A percentile compares a stretch with the other conserved stretches of the same genome.
Conservation (phyloP, 257 asterid genomes). For the Plectranthus barbatus region DNA sequence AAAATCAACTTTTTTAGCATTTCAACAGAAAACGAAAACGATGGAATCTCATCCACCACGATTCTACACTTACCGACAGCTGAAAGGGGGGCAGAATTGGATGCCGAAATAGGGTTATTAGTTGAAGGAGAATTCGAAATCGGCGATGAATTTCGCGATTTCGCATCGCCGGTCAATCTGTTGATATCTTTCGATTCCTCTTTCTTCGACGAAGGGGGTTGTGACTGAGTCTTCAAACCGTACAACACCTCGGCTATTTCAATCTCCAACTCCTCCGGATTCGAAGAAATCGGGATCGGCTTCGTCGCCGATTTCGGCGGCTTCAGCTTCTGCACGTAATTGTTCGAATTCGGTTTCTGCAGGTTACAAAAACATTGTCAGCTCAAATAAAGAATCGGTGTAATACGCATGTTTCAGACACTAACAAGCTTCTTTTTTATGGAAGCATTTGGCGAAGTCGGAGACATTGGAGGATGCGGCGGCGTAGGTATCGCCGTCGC, state of each 20-base stretch:
- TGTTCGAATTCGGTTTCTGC: slow-evolving; percentile 48
- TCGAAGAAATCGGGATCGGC: slow-evolving; percentile 53
- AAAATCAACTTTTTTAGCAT: neutral
- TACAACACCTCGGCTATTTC: slow-evolving; percentile 90
- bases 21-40: no score
- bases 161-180: slow-evolving; percentile 45
- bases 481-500: slow-evolving; percentile 37
- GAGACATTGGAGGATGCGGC: slow-evolving; percentile 57
- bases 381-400: neutral
- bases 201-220: slow-evolving; percentile 58
- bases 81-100: slow-evolving; percentile 43
- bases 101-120: slow-evolving; percentile 26
- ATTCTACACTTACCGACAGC: slow-evolving; percentile 56
- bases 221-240: slow-evolving; percentile 79
- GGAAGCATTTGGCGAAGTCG: slow-evolving; percentile 71
- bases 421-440: slow-evolving; percentile 71
- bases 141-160: slow-evolving; percentile 60
- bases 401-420: neutral
- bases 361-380: slow-evolving; percentile 7
- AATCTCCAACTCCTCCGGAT: slow-evolving; percentile 86
- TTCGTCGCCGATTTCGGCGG: slow-evolving; percentile 59
- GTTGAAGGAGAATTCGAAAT: slow-evolving; percentile 43
- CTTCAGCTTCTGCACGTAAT: slow-evolving; percentile 46
- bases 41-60: neutral
- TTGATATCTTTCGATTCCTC: slow-evolving; percentile 62